Evolutionary conservation across 495 filamentous ascomycete genomes (phyloP).

Genomic region (Platismatia glauca): DNA sequence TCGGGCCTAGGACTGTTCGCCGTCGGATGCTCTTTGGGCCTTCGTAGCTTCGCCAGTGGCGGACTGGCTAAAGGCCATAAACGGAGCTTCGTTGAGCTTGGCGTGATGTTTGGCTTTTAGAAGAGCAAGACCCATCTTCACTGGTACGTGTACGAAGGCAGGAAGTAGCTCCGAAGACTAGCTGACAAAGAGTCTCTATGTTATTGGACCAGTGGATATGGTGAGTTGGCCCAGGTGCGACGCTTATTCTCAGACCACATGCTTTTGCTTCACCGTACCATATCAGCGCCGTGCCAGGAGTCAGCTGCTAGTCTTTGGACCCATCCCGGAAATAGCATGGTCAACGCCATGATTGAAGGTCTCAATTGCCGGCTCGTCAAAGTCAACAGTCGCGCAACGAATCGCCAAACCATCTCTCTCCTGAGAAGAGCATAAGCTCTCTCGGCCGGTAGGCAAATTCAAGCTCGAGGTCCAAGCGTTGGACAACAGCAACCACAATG

Average conservation of each 20-base stretch:
- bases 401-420: not conserved
- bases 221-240: not conserved
- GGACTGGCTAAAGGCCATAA: too few species aligned
- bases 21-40: too few species aligned
- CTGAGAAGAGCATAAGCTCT: not conserved
- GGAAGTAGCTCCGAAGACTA: not conserved
- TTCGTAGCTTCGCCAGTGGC: too few species aligned
- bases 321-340: not conserved
- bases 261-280: not conserved
- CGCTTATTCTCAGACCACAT: not conserved
- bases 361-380: not conserved
- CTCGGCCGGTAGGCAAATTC: not conserved
- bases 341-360: not conserved
- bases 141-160: not conserved
- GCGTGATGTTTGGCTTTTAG: not conserved
- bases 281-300: not conserved
- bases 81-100: not conserved
- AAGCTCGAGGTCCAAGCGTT: not conserved
- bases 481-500: not conserved
- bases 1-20: too few species aligned
- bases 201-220: not conserved
- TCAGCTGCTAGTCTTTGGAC: not conserved
- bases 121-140: not conserved
- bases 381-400: conserved; percentile 1
- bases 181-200: not conserved